phyloP scores from a whole-genome alignment of 345 rosid species.

The Brassica juncea region DNA sequence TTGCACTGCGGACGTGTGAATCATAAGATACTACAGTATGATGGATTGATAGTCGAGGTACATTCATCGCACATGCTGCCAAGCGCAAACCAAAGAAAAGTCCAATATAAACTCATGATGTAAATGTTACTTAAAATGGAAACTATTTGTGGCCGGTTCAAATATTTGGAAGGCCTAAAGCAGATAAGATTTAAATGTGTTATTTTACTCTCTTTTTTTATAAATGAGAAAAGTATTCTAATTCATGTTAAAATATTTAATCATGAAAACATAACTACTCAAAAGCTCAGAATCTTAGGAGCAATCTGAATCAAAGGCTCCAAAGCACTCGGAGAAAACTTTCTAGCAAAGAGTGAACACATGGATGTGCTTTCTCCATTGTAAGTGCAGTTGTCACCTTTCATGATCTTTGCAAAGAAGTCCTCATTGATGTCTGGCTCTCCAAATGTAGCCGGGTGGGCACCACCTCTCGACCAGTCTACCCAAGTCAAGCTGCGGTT shows the following conservation, averaged over 20 bases:
- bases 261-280: not conserved
- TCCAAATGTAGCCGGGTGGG: constrained; percentile 92
- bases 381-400: constrained; percentile 54
- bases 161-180: not conserved
- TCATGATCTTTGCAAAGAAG: constrained; percentile 53
- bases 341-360: constrained; percentile 72
- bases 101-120: not conserved
- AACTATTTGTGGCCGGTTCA: not conserved
- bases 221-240: not conserved
- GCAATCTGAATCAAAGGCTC: constrained; percentile 61
- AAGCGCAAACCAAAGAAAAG: not conserved
- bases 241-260: not conserved
- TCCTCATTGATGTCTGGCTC: constrained; percentile 61
- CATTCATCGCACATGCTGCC: constrained; percentile 8
- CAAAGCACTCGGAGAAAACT: constrained; percentile 74
- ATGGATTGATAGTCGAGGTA: not conserved
- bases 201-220: not conserved
- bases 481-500: constrained; percentile 90
- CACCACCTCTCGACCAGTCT: constrained; percentile 95
- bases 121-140: not conserved
- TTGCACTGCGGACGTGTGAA: constrained; percentile 12
- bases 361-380: constrained; percentile 47
- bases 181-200: not conserved
- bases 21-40: constrained; percentile 7
- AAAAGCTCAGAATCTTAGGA: constrained; percentile 47